These are phyloP conservation scores for Sporothrix protearum DNA, from an alignment of 2,329 filamentous ascomycete genomes.

Conservation along the genomic window DNA sequence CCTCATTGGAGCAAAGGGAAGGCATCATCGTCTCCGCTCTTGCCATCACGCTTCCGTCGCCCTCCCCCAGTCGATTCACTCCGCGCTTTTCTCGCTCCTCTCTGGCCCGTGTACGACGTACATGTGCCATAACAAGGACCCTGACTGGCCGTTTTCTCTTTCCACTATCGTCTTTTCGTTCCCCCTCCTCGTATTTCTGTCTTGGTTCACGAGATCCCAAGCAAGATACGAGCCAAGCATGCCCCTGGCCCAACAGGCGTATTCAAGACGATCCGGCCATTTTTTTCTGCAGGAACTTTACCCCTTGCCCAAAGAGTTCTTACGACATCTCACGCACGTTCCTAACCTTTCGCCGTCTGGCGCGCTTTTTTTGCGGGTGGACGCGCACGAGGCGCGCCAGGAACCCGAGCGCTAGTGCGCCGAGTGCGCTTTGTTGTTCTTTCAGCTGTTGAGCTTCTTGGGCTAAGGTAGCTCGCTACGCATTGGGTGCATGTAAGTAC, in stretches of 20 bases:
- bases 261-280: not conserved
- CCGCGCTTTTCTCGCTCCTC: not conserved
- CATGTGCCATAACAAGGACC: not conserved
- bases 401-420: slow-evolving; percentile 10
- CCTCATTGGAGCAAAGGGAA: slow-evolving; percentile 8
- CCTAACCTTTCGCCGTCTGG: not conserved
- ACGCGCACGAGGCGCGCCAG: slow-evolving; percentile 17
- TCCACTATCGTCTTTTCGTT: not conserved
- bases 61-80: too few species aligned
- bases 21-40: slow-evolving; percentile 10
- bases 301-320: not conserved
- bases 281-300: not conserved
- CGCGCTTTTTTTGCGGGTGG: not conserved
- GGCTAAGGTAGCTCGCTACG: not conserved
- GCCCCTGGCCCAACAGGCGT: not conserved
- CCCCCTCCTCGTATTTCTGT: not conserved
- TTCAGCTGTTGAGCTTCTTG: not conserved
- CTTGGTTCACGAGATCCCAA: not conserved
- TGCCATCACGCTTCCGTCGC: not conserved
- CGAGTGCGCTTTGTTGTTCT: not conserved
- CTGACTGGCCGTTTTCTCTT: not conserved
- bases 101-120: not conserved
- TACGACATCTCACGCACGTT: not conserved
- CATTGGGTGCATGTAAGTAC: too few species aligned
- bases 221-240: slow-evolving; percentile 3